These are phyloP conservation scores for Diaporthe nobilis DNA, from an alignment of 2,329 filamentous ascomycete genomes.

Conservation along the genomic window DNA sequence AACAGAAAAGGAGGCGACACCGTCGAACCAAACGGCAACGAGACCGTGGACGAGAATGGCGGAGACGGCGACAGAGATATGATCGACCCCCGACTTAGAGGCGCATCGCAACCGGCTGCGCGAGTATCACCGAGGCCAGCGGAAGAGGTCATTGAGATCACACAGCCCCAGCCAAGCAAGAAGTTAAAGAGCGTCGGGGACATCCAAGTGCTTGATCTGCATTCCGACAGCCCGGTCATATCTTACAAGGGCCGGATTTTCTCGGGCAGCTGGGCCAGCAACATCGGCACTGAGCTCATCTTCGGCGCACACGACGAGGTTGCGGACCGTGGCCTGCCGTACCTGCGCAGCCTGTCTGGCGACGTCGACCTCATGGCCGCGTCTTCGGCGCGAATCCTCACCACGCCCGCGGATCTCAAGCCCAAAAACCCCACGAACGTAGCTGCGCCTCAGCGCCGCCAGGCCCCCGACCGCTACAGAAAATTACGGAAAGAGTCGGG, in stretches of 20 bases:
- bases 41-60: constrained; percentile 31
- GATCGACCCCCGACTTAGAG: constrained; percentile 39
- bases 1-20: constrained; percentile 36
- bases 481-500: constrained; percentile 57
- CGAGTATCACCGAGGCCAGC: constrained; percentile 33
- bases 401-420: constrained; percentile 73
- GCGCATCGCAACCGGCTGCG: constrained; percentile 18
- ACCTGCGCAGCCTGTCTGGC: constrained; percentile 65
- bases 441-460: constrained; percentile 53
- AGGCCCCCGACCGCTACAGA: constrained; percentile 42
- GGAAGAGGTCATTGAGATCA: constrained; percentile 21
- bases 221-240: constrained; percentile 81
- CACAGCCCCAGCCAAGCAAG: constrained; percentile 18
- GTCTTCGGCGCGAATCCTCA: constrained; percentile 78
- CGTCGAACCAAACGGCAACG: constrained; percentile 18
- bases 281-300: constrained; percentile 87
- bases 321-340: constrained; percentile 56
- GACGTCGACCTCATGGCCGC: constrained; percentile 81
- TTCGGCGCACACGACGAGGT: constrained; percentile 67
- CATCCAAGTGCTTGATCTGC: constrained; percentile 87
- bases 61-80: constrained; percentile 39
- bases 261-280: constrained; percentile 84
- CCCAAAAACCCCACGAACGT: constrained; percentile 53
- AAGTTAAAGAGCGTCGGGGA: constrained; percentile 49
- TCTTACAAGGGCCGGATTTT: constrained; percentile 85